Percentiles rank a stretch among this genome's conserved stretches.
phyloP scores from a whole-genome alignment of 345 rosid species.

The Laguncularia racemosa region DNA sequence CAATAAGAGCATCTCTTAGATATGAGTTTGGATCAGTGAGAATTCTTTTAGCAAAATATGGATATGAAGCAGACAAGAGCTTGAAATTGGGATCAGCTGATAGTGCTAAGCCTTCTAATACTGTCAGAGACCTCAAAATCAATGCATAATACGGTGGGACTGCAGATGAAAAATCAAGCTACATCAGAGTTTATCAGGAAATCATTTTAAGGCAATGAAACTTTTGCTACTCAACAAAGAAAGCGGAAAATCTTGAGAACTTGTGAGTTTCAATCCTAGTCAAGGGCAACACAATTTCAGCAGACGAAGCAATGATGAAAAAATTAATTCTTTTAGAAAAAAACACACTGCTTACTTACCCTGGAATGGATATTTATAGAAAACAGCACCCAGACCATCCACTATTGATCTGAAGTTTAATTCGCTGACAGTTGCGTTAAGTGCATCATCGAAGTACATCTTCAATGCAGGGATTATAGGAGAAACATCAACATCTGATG shows the following conservation, averaged over 20 bases:
- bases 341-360: constrained; percentile 27
- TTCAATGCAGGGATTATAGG: constrained; percentile 88
- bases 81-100: constrained; percentile 89
- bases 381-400: constrained; percentile 88
- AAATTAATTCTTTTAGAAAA: neutral
- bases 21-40: constrained; percentile 96
- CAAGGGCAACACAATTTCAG: neutral
- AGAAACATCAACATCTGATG: constrained; percentile 86
- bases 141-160: constrained; percentile 94
- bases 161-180: constrained; percentile 28
- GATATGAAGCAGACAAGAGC: constrained; percentile 93
- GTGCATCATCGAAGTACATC: constrained; percentile 89
- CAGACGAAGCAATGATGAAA: neutral
- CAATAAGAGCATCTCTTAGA: constrained; percentile 92
- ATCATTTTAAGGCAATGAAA: constrained; percentile 4
- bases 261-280: too few relatives aligned
- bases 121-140: constrained; percentile 93
- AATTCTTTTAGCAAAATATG: constrained; percentile 95
- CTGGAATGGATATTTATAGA: constrained; percentile 83
- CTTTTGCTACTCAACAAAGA: neutral
- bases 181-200: neutral
- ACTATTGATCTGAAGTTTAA: constrained; percentile 86
- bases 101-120: constrained; percentile 93
- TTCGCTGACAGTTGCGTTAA: constrained; percentile 85
- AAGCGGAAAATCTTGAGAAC: neutral